A percentile compares a stretch with the other conserved stretches of the same genome.
These are phyloP conservation scores for Cotoneaster glaucophyllus DNA, from an alignment of 306 rosid species.

Conservation along the genomic window DNA sequence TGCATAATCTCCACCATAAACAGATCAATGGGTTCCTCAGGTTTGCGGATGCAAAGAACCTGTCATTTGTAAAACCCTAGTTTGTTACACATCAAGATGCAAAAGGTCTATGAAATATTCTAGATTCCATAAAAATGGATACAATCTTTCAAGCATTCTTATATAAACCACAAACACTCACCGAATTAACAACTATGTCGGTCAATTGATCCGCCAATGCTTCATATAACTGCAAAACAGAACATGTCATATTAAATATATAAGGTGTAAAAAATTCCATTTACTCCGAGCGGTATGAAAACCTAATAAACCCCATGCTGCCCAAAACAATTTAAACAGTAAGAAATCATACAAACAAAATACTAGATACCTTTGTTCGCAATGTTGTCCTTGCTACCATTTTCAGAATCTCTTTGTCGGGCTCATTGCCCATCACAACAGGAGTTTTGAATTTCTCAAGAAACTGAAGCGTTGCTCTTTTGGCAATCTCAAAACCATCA, in stretches of 20 bases:
- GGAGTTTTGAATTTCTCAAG: slow-evolving; percentile 82
- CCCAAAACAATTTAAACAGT: background rate
- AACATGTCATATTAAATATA: slow-evolving; percentile 3
- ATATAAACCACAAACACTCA: slow-evolving; percentile 36
- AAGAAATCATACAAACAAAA: background rate
- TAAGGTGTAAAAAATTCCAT: background rate
- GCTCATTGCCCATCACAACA: slow-evolving; percentile 81
- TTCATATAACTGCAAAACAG: slow-evolving; percentile 68
- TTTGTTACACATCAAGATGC: slow-evolving; percentile 9
- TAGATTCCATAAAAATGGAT: background rate
- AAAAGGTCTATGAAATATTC: background rate
- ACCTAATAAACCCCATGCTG: background rate
- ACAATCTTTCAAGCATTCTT: background rate
- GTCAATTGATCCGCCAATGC: slow-evolving; percentile 87
- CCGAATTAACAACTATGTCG: slow-evolving; percentile 74
- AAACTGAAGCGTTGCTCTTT: slow-evolving; percentile 80
- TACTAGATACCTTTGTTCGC: slow-evolving; percentile 71
- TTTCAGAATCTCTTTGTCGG: slow-evolving; percentile 83
- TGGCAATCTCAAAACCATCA: slow-evolving; percentile 98
- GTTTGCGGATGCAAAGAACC: slow-evolving; percentile 83
- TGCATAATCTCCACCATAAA: slow-evolving; percentile 99
- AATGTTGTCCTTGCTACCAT: slow-evolving; percentile 94
- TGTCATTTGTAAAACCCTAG: slow-evolving; percentile 24
- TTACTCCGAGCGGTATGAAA: background rate
- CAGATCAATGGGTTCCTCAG: slow-evolving; percentile 80